Evolutionary conservation across 768 basidiomycete genomes (phyloP).

Genomic region (Mycena olivaceomarginata): DNA sequence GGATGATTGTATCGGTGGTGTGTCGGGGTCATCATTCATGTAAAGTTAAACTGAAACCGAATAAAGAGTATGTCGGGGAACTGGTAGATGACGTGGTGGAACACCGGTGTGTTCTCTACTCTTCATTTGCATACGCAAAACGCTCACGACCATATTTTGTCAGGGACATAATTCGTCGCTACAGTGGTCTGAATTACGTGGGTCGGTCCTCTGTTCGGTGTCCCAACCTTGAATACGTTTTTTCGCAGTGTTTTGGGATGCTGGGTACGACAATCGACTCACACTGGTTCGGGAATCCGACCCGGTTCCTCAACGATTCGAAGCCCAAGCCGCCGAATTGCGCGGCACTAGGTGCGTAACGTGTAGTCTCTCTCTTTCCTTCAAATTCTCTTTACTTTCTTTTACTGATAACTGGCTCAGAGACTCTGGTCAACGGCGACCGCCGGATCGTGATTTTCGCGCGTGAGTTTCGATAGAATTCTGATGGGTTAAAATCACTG

Average conservation of each 20-base stretch:
- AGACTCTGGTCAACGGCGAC: constrained; percentile 28
- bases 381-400: background rate
- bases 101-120: constrained; percentile 8
- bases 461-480: background rate
- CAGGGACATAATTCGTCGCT: background rate
- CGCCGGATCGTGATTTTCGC: constrained; percentile 23
- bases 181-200: constrained; percentile 28
- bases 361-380: no score
- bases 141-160: background rate
- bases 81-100: background rate
- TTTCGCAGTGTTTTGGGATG: background rate
- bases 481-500: background rate
- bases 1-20: constrained; percentile 14
- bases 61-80: constrained; percentile 36
- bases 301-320: constrained; percentile 40
- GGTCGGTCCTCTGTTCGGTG: background rate
- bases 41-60: background rate
- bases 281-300: constrained; percentile 37
- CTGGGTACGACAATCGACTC: constrained; percentile 19
- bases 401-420: background rate
- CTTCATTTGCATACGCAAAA: background rate
- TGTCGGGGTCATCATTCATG: background rate
- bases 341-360: background rate
- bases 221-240: background rate
- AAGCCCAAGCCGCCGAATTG: constrained; percentile 29